These are phyloP conservation scores for Rhodotorula sp. DNA, from an alignment of 1,284 basidiomycete species.

Conservation along the genomic window DNA sequence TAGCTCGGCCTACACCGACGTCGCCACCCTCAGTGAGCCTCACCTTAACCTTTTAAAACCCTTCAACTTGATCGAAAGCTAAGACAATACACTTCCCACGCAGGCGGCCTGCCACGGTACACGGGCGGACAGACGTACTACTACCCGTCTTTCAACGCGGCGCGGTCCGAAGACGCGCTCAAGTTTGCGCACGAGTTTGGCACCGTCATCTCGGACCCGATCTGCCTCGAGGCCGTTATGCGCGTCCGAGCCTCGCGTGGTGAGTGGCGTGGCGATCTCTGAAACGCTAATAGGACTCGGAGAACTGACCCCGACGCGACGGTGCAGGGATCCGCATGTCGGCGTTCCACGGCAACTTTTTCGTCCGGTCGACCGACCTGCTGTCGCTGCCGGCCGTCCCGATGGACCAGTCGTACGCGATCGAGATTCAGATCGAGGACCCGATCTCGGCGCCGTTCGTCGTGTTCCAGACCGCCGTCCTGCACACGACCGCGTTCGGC, in stretches of 20 bases:
- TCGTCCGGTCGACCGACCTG: slow-evolving; percentile 95
- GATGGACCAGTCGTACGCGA: slow-evolving; percentile 92
- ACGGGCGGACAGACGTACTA: slow-evolving; percentile 98
- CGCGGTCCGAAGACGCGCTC: slow-evolving; percentile 87
- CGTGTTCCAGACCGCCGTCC: slow-evolving; percentile 90
- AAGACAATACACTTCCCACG: no score
- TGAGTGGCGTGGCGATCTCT: slow-evolving; percentile 46
- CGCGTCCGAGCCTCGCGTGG: slow-evolving; percentile 92
- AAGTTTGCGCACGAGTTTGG: slow-evolving; percentile 98
- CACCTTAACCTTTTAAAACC: neutral
- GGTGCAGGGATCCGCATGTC: slow-evolving; percentile 81
- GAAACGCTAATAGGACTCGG: no score
- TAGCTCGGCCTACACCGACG: slow-evolving; percentile 88
- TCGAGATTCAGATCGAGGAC: slow-evolving; percentile 97
- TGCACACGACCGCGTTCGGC: slow-evolving; percentile 94
- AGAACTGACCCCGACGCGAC: neutral
- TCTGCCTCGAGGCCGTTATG: slow-evolving; percentile 96
- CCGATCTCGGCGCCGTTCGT: slow-evolving; percentile 88
- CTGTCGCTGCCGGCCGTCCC: slow-evolving; percentile 95
- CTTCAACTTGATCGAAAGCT: no score
- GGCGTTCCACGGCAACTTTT: slow-evolving; percentile 99
- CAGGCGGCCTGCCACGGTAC: slow-evolving; percentile 92
- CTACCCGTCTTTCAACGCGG: slow-evolving; percentile 97
- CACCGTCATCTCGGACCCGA: slow-evolving; percentile 85
- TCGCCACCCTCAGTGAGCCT: slow-evolving; percentile 74